Conservation (phyloP, 192 early-diverging fungal genomes). For the Linnemannia hyalina region DNA sequence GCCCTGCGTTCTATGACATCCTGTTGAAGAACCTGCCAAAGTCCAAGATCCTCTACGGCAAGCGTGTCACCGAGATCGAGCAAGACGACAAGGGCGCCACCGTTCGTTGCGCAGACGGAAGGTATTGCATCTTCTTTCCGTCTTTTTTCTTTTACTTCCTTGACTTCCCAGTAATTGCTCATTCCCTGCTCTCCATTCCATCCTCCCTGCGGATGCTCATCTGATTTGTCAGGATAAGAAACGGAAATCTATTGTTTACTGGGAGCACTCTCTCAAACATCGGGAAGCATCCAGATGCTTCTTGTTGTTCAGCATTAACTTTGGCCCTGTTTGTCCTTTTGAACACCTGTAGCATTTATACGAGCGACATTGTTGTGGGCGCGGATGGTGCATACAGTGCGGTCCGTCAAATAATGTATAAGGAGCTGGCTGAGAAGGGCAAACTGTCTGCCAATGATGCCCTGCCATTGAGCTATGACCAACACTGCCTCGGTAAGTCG, state of each 20-base stretch:
- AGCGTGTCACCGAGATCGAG: slow-evolving; percentile 26
- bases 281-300: background rate
- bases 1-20: slow-evolving; percentile 46
- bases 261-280: background rate
- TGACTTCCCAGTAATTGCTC: background rate
- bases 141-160: background rate
- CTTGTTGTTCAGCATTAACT: background rate
- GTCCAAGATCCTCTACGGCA: slow-evolving; percentile 40
- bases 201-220: background rate
- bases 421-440: slow-evolving; percentile 21
- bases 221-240: background rate
- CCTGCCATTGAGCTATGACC: slow-evolving; percentile 43
- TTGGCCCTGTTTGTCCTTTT: background rate
- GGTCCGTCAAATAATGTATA: slow-evolving; percentile 41
- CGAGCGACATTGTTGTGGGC: slow-evolving; percentile 38
- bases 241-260: background rate
- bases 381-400: slow-evolving; percentile 47
- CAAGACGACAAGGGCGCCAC: slow-evolving; percentile 32
- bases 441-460: slow-evolving; percentile 41
- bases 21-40: slow-evolving; percentile 50
- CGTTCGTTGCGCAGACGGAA: slow-evolving; percentile 50
- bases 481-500: slow-evolving; percentile 43
- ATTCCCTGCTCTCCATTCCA: background rate
- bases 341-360: slow-evolving; percentile 21
- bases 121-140: background rate